Conservation (phyloP, 202 grass and related monocot genomes). For the Brachypodium distachyon region DNA sequence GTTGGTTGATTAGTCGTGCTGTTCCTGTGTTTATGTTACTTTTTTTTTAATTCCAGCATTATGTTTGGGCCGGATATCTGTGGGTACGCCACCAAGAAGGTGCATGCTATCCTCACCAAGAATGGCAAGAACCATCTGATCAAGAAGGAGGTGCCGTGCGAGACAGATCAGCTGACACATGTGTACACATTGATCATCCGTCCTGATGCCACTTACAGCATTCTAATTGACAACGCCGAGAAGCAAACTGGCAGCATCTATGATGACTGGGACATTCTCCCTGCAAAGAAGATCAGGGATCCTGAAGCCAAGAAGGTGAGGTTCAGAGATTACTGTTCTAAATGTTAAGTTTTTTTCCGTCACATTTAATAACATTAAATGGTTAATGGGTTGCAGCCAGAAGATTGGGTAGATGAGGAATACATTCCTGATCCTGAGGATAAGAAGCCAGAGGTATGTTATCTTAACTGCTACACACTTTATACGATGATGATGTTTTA, state of each 20-base stretch:
- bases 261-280: conserved; percentile 72
- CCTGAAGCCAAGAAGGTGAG: conserved; percentile 66
- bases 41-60: conserved; percentile 31
- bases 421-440: conserved; percentile 72
- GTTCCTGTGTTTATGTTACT: no score
- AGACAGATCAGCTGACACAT: conserved; percentile 66
- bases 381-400: conserved; percentile 43
- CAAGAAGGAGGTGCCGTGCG: conserved; percentile 62
- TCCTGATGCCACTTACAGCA: conserved; percentile 60
- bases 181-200: conserved; percentile 64
- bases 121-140: conserved; percentile 64
- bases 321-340: not conserved
- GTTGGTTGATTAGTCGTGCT: not conserved
- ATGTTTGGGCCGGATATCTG: conserved; percentile 87
- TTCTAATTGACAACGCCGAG: conserved; percentile 62
- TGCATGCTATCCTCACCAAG: conserved; percentile 62
- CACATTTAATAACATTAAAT: not conserved
- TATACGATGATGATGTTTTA: not conserved
- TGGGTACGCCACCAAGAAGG: conserved; percentile 63
- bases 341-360: not conserved
- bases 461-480: not conserved
- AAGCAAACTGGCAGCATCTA: conserved; percentile 63
- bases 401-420: conserved; percentile 77
- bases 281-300: conserved; percentile 51
- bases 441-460: conserved; percentile 66